Conservation (phyloP, 306 rosid species). For the Purshia tridentata region DNA sequence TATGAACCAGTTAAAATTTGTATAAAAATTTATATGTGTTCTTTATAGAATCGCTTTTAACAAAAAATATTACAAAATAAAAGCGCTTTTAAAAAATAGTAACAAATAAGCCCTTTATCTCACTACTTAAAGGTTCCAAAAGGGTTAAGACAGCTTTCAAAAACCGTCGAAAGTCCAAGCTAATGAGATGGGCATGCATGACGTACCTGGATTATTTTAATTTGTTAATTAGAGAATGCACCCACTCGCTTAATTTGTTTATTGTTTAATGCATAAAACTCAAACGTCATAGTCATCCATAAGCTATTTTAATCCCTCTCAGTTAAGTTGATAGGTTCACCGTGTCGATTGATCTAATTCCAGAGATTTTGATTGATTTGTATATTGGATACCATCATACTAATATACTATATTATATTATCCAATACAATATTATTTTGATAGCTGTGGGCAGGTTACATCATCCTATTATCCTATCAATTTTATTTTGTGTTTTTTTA, state of each 20-base stretch:
- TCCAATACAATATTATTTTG: not conserved
- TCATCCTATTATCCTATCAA: not conserved
- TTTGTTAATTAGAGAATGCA: not conserved
- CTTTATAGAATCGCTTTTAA: no score
- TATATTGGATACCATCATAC: not conserved
- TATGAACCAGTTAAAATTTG: no score
- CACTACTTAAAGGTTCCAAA: not conserved
- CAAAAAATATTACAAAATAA: no score
- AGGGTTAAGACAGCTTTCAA: not conserved
- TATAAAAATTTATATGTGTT: no score
- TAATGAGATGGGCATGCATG: not conserved
- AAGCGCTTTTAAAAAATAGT: no score
- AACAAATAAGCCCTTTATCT: no score
- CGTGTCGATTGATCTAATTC: not conserved
- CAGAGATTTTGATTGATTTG: constrained; percentile 1
- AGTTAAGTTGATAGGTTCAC: not conserved
- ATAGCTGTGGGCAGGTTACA: not conserved
- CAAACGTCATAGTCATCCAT: not conserved
- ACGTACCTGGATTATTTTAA: not conserved
- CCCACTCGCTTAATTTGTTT: not conserved
- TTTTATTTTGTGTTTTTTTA: not conserved
- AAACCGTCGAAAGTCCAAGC: not conserved
- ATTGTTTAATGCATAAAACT: not conserved
- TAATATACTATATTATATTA: not conserved
- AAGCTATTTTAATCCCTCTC: not conserved